Conservation (phyloP, 192 early-diverging fungal genomes). For the Nowakowskiella sp. region DNA sequence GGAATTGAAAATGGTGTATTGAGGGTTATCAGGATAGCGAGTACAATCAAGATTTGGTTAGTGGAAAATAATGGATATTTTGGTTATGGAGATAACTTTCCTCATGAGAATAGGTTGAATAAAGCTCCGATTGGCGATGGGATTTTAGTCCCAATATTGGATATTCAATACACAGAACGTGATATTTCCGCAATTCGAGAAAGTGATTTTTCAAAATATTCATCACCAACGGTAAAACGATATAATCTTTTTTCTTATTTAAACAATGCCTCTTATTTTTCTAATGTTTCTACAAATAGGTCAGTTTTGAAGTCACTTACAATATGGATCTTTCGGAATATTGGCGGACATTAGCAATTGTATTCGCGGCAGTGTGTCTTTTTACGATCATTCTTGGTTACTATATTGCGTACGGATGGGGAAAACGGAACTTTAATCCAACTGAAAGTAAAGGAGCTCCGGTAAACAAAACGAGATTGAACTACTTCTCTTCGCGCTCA, state of each 20-base stretch:
- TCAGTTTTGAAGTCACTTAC: constrained; percentile 26
- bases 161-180: constrained; percentile 37
- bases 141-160: constrained; percentile 42
- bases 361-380: constrained; percentile 28
- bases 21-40: constrained; percentile 25
- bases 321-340: constrained; percentile 15
- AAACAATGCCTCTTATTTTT: not conserved
- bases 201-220: not conserved
- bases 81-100: constrained; percentile 1
- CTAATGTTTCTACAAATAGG: constrained; percentile 6
- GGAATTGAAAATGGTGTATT: constrained; percentile 30
- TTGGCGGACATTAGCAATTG: constrained; percentile 22
- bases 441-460: constrained; percentile 19
- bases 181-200: constrained; percentile 11
- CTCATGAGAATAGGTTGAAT: constrained; percentile 24
- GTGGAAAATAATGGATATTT: constrained; percentile 5
- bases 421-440: constrained; percentile 27
- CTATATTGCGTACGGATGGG: constrained; percentile 30
- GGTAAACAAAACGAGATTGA: not conserved
- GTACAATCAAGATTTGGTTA: constrained; percentile 30
- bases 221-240: not conserved
- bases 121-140: constrained; percentile 16
- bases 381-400: constrained; percentile 19
- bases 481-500: constrained; percentile 1
- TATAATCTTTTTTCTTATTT: not conserved